Evolutionary conservation across 2,329 filamentous ascomycete species (phyloP).

Genomic region (Aspergillus spinulosporus): DNA sequence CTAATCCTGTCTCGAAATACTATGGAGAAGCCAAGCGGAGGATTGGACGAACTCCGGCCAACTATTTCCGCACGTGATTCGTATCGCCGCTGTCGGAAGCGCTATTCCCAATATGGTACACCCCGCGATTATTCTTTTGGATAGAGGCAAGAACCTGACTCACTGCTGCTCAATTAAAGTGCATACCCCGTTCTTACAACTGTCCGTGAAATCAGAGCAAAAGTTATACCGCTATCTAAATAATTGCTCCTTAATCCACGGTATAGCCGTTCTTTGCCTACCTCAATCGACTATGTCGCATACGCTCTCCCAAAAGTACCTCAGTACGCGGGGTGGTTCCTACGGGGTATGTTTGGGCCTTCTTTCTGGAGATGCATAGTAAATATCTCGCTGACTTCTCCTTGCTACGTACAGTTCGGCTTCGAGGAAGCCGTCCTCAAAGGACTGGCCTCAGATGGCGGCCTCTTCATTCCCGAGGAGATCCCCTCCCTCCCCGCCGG

Average conservation of each 20-base stretch:
- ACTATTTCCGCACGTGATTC: slow-evolving; percentile 23
- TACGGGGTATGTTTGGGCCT: slow-evolving; percentile 28
- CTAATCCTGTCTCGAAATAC: not conserved
- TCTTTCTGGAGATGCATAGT: not conserved
- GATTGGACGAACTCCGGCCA: not conserved
- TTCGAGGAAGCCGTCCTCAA: slow-evolving; percentile 92
- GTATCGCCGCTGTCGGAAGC: slow-evolving; percentile 29
- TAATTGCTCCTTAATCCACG: not conserved
- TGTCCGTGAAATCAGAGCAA: not conserved
- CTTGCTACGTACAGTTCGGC: slow-evolving; percentile 53
- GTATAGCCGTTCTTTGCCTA: not conserved
- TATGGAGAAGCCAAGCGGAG: not conserved
- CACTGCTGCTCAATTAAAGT: not conserved
- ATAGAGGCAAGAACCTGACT: slow-evolving; percentile 14
- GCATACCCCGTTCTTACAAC: not conserved
- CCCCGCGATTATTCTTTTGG: slow-evolving; percentile 22
- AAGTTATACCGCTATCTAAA: not conserved
- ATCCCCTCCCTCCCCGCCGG: slow-evolving; percentile 26
- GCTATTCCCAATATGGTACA: slow-evolving; percentile 24
- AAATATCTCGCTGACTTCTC: slow-evolving; percentile 11
- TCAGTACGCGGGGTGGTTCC: slow-evolving; percentile 35
- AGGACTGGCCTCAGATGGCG: slow-evolving; percentile 81
- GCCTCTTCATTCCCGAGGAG: slow-evolving; percentile 79
- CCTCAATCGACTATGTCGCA: slow-evolving; percentile 25
- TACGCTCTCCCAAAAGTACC: slow-evolving; percentile 34